Conservation (phyloP, 495 filamentous ascomycete species). For the Neurospora sp. region DNA sequence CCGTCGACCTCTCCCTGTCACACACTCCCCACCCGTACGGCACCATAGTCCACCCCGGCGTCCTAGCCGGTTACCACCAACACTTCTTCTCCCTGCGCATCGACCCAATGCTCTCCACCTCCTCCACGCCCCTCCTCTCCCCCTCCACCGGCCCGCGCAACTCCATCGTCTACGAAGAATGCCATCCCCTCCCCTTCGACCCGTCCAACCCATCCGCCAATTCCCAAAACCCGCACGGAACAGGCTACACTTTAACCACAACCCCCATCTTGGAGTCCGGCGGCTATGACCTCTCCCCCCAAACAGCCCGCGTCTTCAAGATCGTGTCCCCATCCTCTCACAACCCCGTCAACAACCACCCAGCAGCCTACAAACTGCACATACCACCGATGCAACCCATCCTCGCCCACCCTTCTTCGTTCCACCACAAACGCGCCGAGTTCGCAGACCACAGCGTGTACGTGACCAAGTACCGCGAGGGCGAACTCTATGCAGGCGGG, state of each 20-base stretch:
- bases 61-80: constrained; percentile 66
- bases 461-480: constrained; percentile 66
- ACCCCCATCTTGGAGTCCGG: constrained; percentile 43
- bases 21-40: constrained; percentile 48
- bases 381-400: constrained; percentile 70
- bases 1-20: constrained; percentile 60
- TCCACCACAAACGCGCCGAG: constrained; percentile 65
- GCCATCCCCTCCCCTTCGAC: constrained; percentile 36
- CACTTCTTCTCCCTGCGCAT: constrained; percentile 86
- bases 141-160: constrained; percentile 62
- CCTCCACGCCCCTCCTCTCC: not conserved
- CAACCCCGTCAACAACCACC: constrained; percentile 65
- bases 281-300: constrained; percentile 45
- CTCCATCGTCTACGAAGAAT: constrained; percentile 60
- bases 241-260: constrained; percentile 57
- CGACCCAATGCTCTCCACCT: constrained; percentile 46
- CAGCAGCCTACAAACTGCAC: constrained; percentile 70
- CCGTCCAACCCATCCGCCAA: constrained; percentile 17
- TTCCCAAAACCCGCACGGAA: constrained; percentile 57
- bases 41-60: constrained; percentile 78
- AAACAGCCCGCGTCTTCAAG: constrained; percentile 63
- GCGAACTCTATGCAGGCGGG: constrained; percentile 72
- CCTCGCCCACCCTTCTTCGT: constrained; percentile 55
- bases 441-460: constrained; percentile 78
- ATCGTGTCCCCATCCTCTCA: constrained; percentile 58